Conservation (phyloP, 768 basidiomycete genomes). For the Leccinum imitatum region DNA sequence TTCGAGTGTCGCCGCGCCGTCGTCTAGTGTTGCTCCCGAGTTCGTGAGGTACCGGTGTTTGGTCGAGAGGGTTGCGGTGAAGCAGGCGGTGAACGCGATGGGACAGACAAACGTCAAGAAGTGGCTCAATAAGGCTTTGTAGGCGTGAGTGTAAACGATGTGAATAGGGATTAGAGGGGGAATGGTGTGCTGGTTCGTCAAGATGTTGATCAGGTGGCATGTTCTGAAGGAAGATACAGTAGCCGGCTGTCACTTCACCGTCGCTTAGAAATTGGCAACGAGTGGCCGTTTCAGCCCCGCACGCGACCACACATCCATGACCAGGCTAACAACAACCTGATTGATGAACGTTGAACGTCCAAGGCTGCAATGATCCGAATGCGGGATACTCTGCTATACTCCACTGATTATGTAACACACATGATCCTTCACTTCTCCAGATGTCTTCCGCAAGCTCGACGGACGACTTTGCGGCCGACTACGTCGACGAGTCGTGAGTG, state of each 20-base stretch:
- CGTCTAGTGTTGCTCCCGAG: slow-evolving; percentile 54
- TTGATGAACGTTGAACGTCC: too few species aligned
- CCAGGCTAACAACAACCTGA: neutral
- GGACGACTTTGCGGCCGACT: slow-evolving; percentile 48
- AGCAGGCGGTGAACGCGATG: slow-evolving; percentile 59
- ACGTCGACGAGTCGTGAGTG: slow-evolving; percentile 70
- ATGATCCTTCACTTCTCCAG: slow-evolving; percentile 4
- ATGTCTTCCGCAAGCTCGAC: slow-evolving; percentile 15
- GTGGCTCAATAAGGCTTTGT: slow-evolving; percentile 64
- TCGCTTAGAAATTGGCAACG: neutral
- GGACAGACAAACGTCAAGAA: slow-evolving; percentile 74
- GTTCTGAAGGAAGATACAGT: neutral
- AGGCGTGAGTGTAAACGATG: neutral
- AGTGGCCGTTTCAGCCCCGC: neutral
- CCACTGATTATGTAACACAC: slow-evolving; percentile 26
- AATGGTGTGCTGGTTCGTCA: neutral
- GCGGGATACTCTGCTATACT: neutral
- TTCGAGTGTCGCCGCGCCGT: slow-evolving; percentile 45
- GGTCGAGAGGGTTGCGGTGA: slow-evolving; percentile 64
- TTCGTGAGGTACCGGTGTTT: slow-evolving; percentile 75
- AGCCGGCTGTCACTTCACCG: neutral
- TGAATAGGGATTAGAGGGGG: neutral
- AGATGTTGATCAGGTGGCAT: neutral
- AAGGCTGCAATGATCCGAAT: neutral
- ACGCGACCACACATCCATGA: neutral